Evolutionary conservation across 441 rosid species (phyloP), one percentile per base, ranked within the genome.

Genomic region (Gossypium davidsonii): DNA sequence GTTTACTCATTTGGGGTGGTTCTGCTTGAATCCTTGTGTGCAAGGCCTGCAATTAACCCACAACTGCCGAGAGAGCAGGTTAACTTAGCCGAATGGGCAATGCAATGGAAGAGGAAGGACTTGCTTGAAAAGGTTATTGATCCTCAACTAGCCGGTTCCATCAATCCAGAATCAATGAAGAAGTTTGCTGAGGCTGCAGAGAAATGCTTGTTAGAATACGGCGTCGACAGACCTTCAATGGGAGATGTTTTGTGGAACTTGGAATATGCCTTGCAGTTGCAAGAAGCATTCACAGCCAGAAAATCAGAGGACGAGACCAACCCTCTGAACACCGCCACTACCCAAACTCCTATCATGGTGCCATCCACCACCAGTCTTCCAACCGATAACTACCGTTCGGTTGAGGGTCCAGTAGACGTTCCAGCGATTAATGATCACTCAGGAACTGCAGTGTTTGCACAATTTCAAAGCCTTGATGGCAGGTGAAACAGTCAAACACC

Each of bases 181-280:
- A 94, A 90, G 73, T 90, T 86, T 52, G 89, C 91, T 1, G 97
- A 90, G 83, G 95, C 95, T 57, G 90, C 96, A 0, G 95, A 93
- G 84, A 90, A 91, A 74, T 91, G 97, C 82, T 77, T 95, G 75
- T 91, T 89, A 3, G 97, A 93, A 15, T 79, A 90, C 6, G 96
- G 95, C 1, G 89, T 88, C 0, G 98, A 89, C 67, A 84, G 95
- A 77, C 99, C 97, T 23, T 73, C 90, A 48, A 92, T 92, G 98
- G 98, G 99, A 71, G 97, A 92, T 80, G 99, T 94, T 46, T 71
- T 92, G 61, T 94, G 98, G 98, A 91, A 92, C 71, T 86, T 92
- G 85, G 97, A 94, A 71, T 94, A 88, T 75, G 98, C 97, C 28
- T 80, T 94, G 79, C 99, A 91, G 83, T 87, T 94, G 70, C 97